Percentiles rank a stretch among this genome's conserved stretches.
These are phyloP conservation scores for Malassezia sp. DNA, from an alignment of 1,284 basidiomycete species.

Conservation along the genomic window DNA sequence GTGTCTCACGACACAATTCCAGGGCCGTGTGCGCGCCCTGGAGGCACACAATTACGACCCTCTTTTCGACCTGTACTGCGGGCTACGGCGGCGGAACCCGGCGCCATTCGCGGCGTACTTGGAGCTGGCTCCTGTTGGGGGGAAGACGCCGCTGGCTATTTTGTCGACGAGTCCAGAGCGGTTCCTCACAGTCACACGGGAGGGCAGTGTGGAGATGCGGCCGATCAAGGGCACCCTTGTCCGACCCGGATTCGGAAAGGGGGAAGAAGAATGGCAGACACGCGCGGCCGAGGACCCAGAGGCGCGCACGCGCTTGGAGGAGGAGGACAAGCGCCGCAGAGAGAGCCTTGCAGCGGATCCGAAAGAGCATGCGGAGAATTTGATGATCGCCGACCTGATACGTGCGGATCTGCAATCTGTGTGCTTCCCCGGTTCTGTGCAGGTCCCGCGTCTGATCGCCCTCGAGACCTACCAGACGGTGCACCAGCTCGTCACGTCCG, in stretches of 20 bases:
- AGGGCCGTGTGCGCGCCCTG: constrained; percentile 27
- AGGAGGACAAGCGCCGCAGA: constrained; percentile 46
- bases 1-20: constrained; percentile 70
- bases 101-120: constrained; percentile 83
- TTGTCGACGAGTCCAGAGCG: constrained; percentile 77
- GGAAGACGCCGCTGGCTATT: constrained; percentile 46
- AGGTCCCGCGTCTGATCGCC: constrained; percentile 71
- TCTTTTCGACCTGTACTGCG: constrained; percentile 35
- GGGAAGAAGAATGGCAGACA: constrained; percentile 24
- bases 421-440: constrained; percentile 61
- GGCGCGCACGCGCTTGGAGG: constrained; percentile 22
- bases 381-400: constrained; percentile 97
- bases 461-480: constrained; percentile 90
- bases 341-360: constrained; percentile 58
- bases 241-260: constrained; percentile 33
- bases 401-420: constrained; percentile 72
- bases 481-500: constrained; percentile 90
- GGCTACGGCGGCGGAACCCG: constrained; percentile 59
- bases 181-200: constrained; percentile 70
- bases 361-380: constrained; percentile 91
- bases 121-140: constrained; percentile 47
- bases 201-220: constrained; percentile 65
- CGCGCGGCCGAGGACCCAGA: constrained; percentile 14
- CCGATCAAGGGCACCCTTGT: constrained; percentile 76
- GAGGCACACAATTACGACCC: constrained; percentile 6